Evolutionary conservation across 345 rosid species (phyloP).

Genomic region (Aquilaria malaccensis): DNA sequence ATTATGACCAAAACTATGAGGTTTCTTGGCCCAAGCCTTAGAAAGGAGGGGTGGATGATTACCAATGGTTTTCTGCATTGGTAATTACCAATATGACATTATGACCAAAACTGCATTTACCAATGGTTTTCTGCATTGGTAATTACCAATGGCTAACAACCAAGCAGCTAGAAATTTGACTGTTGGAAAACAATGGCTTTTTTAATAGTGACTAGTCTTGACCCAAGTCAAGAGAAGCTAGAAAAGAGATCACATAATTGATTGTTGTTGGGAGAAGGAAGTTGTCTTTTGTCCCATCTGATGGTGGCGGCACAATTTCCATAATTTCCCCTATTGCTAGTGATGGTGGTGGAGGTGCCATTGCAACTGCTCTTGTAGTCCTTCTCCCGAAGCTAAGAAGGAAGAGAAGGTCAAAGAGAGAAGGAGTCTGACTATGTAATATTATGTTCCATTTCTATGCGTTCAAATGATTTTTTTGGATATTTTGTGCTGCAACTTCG

Average conservation of each 20-base stretch:
- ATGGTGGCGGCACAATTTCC: constrained; percentile 43
- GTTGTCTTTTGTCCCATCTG: constrained; percentile 66
- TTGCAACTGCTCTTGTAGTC: constrained; percentile 14
- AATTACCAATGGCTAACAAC: too few species aligned
- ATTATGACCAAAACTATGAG: too few species aligned
- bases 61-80: too few species aligned
- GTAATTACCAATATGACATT: too few species aligned
- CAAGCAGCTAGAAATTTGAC: not conserved
- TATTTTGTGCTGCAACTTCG: not conserved
- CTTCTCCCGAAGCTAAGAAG: constrained; percentile 45
- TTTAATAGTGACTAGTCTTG: constrained; percentile 28
- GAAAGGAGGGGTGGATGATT: too few species aligned
- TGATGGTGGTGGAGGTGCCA: constrained; percentile 30
- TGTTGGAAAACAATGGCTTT: not conserved
- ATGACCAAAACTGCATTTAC: too few species aligned
- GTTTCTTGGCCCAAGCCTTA: too few species aligned
- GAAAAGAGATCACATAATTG: constrained; percentile 57
- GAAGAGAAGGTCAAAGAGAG: constrained; percentile 70
- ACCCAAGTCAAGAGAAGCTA: constrained; percentile 27
- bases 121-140: too few species aligned
- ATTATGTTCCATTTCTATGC: not conserved
- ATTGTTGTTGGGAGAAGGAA: constrained; percentile 65
- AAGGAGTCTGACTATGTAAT: constrained; percentile 73
- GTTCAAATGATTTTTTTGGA: not conserved
- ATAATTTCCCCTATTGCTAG: constrained; percentile 36